Evolutionary conservation across 495 filamentous ascomycete genomes (phyloP).

Genomic region (Mycothermus thermophilus): DNA sequence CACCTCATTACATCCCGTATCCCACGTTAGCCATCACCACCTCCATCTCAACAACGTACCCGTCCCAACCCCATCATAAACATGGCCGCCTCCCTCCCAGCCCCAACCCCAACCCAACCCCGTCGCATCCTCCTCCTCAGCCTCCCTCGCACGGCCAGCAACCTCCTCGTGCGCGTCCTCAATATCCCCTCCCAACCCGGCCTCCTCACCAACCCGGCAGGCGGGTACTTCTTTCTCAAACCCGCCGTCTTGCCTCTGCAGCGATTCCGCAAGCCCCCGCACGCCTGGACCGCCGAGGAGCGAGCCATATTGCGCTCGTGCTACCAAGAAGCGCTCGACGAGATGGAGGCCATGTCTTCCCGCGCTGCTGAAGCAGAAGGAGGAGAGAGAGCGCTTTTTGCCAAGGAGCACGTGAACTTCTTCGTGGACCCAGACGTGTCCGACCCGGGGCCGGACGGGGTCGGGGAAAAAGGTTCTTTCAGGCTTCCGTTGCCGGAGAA

Average conservation of each 20-base stretch:
- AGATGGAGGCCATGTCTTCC: no score
- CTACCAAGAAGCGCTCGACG: slow-evolving; percentile 1
- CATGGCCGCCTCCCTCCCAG: no score
- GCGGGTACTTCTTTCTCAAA: slow-evolving; percentile 5
- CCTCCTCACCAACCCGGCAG: neutral
- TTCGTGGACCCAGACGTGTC: neutral
- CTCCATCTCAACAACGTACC: no score
- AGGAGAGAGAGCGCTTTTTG: no score
- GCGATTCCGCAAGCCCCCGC: neutral
- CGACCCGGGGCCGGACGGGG: neutral
- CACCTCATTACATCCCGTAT: no score
- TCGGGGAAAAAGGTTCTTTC: no score
- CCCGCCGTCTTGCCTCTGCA: neutral
- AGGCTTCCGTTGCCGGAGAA: no score
- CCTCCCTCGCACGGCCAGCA: slow-evolving; percentile 4
- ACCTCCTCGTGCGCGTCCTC: slow-evolving; percentile 4
- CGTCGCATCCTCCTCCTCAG: slow-evolving; percentile 2
- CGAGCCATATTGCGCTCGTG: neutral
- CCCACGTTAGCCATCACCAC: no score
- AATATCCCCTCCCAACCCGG: slow-evolving; percentile 3
- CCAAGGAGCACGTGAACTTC: slow-evolving; percentile 6
- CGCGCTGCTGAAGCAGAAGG: no score
- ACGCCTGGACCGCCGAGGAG: slow-evolving; percentile 2
- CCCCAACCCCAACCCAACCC: no score
- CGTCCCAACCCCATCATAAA: no score